These are phyloP conservation scores for Aspergillus fumigatiaffinis DNA, from an alignment of 2,329 filamentous ascomycete species.

Conservation along the genomic window DNA sequence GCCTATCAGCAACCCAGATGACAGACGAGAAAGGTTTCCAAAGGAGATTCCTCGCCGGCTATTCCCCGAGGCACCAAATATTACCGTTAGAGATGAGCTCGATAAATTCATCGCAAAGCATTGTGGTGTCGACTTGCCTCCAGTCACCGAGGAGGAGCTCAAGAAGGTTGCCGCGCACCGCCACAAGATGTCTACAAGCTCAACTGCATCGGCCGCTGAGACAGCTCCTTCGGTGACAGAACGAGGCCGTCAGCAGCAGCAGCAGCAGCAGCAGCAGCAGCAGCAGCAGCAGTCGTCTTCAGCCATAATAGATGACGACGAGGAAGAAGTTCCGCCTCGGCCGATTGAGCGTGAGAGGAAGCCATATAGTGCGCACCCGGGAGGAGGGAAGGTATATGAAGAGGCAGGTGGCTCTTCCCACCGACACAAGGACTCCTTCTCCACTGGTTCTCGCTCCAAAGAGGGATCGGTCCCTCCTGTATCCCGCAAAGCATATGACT, in stretches of 20 bases:
- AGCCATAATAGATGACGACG: slow-evolving; percentile 37
- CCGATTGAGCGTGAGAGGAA: slow-evolving; percentile 64
- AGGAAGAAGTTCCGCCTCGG: slow-evolving; percentile 41
- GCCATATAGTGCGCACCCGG: slow-evolving; percentile 59
- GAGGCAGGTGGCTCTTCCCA: slow-evolving; percentile 22
- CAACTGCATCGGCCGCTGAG: slow-evolving; percentile 14
- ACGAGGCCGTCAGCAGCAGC: slow-evolving; percentile 41
- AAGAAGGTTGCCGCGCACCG: slow-evolving; percentile 27
- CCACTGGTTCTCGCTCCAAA: slow-evolving; percentile 50
- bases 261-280: slow-evolving; percentile 42
- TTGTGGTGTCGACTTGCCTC: slow-evolving; percentile 45
- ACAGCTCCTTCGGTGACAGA: slow-evolving; percentile 26
- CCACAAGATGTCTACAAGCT: slow-evolving; percentile 19
- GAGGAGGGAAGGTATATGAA: slow-evolving; percentile 55
- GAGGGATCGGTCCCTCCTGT: slow-evolving; percentile 52
- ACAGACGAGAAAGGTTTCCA: slow-evolving; percentile 69
- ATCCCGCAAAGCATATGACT: slow-evolving; percentile 59
- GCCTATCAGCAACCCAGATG: slow-evolving; percentile 64
- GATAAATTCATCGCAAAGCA: slow-evolving; percentile 57
- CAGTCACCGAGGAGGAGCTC: slow-evolving; percentile 35
- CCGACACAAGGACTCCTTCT: slow-evolving; percentile 24
- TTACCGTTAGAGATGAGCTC: slow-evolving; percentile 56
- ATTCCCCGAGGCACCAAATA: slow-evolving; percentile 60
- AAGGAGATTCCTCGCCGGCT: slow-evolving; percentile 72
- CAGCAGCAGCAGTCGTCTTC: slow-evolving; percentile 32